Conservation (phyloP, 108 stramenopile species). For the Schizochytrium sp. region DNA sequence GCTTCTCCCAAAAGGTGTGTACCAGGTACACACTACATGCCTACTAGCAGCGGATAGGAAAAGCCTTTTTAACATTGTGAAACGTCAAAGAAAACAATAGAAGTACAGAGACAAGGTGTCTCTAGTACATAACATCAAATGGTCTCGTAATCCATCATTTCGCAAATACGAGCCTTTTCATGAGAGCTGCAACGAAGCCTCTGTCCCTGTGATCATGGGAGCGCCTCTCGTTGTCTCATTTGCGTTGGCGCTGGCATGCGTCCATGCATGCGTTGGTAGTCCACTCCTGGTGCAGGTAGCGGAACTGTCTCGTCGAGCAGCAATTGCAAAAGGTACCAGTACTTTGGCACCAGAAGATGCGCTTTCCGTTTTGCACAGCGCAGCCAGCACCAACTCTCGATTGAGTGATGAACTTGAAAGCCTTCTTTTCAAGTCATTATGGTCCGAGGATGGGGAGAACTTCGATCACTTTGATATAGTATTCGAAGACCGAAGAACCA, state of each 20-base stretch:
- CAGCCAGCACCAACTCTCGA: not conserved
- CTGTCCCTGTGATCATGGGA: no score
- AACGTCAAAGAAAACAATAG: no score
- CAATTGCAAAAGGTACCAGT: not conserved
- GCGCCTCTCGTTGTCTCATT: not conserved
- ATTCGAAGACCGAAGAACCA: not conserved
- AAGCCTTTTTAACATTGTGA: no score
- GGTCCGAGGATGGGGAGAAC: not conserved
- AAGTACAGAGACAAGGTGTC: no score
- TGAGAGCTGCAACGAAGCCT: no score
- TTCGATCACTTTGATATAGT: constrained; percentile 30
- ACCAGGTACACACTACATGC: no score
- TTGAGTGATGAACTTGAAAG: not conserved
- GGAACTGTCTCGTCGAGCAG: constrained; percentile 2
- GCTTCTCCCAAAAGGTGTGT: no score
- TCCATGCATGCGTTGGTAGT: not conserved
- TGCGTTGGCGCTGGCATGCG: not conserved
- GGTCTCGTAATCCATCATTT: no score
- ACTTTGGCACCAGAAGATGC: not conserved
- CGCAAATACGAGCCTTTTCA: no score
- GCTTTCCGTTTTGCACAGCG: constrained; percentile 8
- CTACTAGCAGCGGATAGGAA: no score
- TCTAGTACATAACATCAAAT: no score
- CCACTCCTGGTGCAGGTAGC: not conserved
- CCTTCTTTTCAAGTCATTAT: not conserved